These are phyloP conservation scores for Fusarium subtropicale DNA, from an alignment of 2,329 filamentous ascomycete genomes.

Conservation along the genomic window DNA sequence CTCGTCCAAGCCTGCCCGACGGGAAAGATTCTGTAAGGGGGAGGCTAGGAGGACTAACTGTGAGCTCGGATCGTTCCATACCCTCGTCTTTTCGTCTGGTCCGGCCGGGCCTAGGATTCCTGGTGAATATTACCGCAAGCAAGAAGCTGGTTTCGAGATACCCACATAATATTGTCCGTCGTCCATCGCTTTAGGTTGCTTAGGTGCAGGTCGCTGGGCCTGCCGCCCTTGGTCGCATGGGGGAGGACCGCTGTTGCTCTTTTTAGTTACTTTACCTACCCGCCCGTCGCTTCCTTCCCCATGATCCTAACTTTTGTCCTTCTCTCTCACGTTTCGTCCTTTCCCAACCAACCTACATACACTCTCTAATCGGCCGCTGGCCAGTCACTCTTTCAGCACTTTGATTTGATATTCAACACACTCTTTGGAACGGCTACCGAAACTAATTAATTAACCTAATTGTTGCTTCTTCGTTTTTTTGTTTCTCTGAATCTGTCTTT, in stretches of 20 bases:
- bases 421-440: slow-evolving; percentile 27
- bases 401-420: slow-evolving; percentile 41
- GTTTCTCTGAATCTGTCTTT: slow-evolving; percentile 28
- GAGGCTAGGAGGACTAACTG: slow-evolving; percentile 4
- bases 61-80: slow-evolving; percentile 36
- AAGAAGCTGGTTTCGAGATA: slow-evolving; percentile 22
- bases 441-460: slow-evolving; percentile 28
- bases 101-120: slow-evolving; percentile 9
- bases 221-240: slow-evolving; percentile 42
- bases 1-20: not conserved
- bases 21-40: slow-evolving; percentile 39
- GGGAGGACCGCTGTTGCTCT: slow-evolving; percentile 40
- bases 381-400: slow-evolving; percentile 46
- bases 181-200: slow-evolving; percentile 12
- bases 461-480: slow-evolving; percentile 26
- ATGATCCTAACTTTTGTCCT: slow-evolving; percentile 41
- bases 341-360: slow-evolving; percentile 42
- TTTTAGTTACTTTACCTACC: slow-evolving; percentile 46
- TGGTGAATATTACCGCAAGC: slow-evolving; percentile 22
- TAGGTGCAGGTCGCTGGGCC: slow-evolving; percentile 32
- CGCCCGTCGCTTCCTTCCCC: slow-evolving; percentile 43
- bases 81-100: slow-evolving; percentile 29
- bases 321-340: slow-evolving; percentile 41
- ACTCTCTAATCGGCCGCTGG: slow-evolving; percentile 47
- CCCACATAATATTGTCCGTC: slow-evolving; percentile 22